Conservation (phyloP, 2,329 filamentous ascomycete species). For the Alternaria atra region DNA sequence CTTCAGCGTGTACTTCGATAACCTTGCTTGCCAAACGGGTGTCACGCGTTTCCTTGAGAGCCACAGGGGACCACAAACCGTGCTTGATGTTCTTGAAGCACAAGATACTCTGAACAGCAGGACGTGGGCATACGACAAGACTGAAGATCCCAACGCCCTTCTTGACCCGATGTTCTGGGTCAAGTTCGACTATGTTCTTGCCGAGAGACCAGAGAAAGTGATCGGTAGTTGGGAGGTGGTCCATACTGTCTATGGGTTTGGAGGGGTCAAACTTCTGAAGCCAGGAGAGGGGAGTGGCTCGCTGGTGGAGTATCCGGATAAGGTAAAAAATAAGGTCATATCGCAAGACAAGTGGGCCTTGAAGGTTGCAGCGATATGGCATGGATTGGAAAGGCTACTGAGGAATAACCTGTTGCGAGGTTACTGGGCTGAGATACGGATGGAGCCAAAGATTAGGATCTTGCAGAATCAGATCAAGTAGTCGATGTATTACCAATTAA, state of each 20-base stretch:
- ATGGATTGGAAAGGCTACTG: constrained; percentile 45
- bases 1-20: constrained; percentile 63
- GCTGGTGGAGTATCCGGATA: constrained; percentile 22
- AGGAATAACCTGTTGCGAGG: constrained; percentile 54
- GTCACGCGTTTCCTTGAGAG: constrained; percentile 66
- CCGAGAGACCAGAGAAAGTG: constrained; percentile 59
- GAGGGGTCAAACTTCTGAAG: constrained; percentile 58
- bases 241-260: constrained; percentile 61
- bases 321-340: constrained; percentile 20
- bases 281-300: constrained; percentile 51
- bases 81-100: constrained; percentile 36
- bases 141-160: constrained; percentile 60
- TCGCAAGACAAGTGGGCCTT: constrained; percentile 25
- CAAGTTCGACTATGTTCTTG: constrained; percentile 66
- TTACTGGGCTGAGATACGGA: constrained; percentile 64
- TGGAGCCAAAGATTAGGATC: constrained; percentile 64
- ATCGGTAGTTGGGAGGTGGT: constrained; percentile 64
- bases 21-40: constrained; percentile 70
- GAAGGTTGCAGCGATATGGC: constrained; percentile 36
- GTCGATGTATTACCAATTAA: too few species aligned
- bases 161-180: constrained; percentile 65
- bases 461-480: constrained; percentile 50
- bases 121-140: constrained; percentile 68
- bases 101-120: constrained; percentile 28
- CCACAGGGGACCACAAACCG: constrained; percentile 40